Evolutionary conservation across 2,329 filamentous ascomycete genomes (phyloP).

Genomic region (Ophiostoma angusticollis): DNA sequence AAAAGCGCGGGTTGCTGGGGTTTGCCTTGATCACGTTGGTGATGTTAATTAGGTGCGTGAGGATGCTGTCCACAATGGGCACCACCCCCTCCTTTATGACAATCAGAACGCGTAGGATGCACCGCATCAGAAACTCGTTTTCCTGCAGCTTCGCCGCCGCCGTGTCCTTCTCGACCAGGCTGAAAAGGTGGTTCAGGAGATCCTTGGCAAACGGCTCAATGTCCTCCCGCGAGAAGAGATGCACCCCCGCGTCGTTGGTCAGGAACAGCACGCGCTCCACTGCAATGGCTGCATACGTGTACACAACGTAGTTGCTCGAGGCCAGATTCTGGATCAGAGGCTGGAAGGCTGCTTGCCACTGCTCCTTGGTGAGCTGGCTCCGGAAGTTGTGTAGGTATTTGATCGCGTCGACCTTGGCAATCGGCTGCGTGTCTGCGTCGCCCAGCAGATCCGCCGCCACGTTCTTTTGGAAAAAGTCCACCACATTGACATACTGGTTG

Average conservation of each 20-base stretch:
- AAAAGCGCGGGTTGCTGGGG: slow-evolving; percentile 93
- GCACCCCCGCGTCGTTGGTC: slow-evolving; percentile 58
- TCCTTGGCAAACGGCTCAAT: slow-evolving; percentile 76
- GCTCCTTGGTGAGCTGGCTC: slow-evolving; percentile 79
- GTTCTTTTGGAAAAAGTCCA: slow-evolving; percentile 89
- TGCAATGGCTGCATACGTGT: slow-evolving; percentile 92
- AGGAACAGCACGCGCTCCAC: slow-evolving; percentile 88
- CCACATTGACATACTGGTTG: slow-evolving; percentile 75
- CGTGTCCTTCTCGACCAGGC: slow-evolving; percentile 72
- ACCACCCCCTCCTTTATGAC: slow-evolving; percentile 76
- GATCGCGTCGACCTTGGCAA: slow-evolving; percentile 94
- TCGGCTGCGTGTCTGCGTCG: slow-evolving; percentile 57
- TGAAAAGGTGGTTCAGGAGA: slow-evolving; percentile 79
- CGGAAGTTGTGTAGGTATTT: slow-evolving; percentile 97
- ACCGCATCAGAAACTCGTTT: slow-evolving; percentile 97
- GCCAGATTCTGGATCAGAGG: slow-evolving; percentile 83
- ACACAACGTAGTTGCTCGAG: slow-evolving; percentile 87
- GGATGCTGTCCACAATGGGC: slow-evolving; percentile 61
- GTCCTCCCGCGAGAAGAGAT: slow-evolving; percentile 66
- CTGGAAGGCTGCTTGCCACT: slow-evolving; percentile 83
- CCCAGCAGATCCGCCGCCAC: slow-evolving; percentile 78
- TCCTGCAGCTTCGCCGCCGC: slow-evolving; percentile 91
- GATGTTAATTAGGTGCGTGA: slow-evolving; percentile 76
- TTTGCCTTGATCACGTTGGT: slow-evolving; percentile 87
- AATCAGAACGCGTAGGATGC: slow-evolving; percentile 93